Evolutionary conservation across 306 rosid species (phyloP).

Genomic region (Gastrolobium villosum): DNA sequence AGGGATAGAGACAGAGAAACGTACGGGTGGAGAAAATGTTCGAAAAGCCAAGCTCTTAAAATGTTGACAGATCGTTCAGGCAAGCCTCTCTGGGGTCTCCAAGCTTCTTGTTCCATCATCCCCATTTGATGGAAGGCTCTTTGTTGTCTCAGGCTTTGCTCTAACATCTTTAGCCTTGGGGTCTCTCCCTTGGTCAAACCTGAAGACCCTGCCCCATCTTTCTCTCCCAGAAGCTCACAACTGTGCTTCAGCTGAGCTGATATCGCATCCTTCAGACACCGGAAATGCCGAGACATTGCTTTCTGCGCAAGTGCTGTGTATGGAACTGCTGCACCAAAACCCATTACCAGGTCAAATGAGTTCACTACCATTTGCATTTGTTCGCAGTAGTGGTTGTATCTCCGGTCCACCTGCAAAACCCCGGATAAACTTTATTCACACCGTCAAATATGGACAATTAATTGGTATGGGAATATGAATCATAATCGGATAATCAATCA

Average conservation of each 20-base stretch:
- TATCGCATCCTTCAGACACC: slow-evolving; percentile 92
- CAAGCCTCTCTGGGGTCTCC: slow-evolving; percentile 98
- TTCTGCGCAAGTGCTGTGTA: slow-evolving; percentile 94
- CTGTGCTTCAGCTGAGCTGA: slow-evolving; percentile 75
- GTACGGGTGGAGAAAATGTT: slow-evolving; percentile 99
- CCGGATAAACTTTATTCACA: background rate
- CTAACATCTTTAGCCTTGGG: slow-evolving; percentile 86
- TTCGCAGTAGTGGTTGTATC: slow-evolving; percentile 93
- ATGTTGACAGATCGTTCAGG: slow-evolving; percentile 99
- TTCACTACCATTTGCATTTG: slow-evolving; percentile 98
- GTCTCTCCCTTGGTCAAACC: slow-evolving; percentile 98
- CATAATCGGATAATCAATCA: background rate
- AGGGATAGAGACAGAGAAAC: slow-evolving; percentile 31
- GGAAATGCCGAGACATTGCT: slow-evolving; percentile 96
- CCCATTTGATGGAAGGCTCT: slow-evolving; percentile 97
- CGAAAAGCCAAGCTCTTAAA: slow-evolving; percentile 98
- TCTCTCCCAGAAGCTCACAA: slow-evolving; percentile 87
- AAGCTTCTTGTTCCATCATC: slow-evolving; percentile 99
- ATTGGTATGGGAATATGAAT: background rate
- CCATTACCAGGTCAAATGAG: slow-evolving; percentile 93
- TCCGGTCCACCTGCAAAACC: slow-evolving; percentile 78
- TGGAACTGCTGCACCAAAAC: slow-evolving; percentile 91
- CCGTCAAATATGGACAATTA: background rate
- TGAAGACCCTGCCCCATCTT: slow-evolving; percentile 74
- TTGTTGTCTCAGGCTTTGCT: slow-evolving; percentile 91